Percentiles rank a stretch among this genome's conserved stretches.
These are phyloP conservation scores for Rhipidocladum racemiflorum DNA, from an alignment of 176 grass and related monocot genomes.

Conservation along the genomic window DNA sequence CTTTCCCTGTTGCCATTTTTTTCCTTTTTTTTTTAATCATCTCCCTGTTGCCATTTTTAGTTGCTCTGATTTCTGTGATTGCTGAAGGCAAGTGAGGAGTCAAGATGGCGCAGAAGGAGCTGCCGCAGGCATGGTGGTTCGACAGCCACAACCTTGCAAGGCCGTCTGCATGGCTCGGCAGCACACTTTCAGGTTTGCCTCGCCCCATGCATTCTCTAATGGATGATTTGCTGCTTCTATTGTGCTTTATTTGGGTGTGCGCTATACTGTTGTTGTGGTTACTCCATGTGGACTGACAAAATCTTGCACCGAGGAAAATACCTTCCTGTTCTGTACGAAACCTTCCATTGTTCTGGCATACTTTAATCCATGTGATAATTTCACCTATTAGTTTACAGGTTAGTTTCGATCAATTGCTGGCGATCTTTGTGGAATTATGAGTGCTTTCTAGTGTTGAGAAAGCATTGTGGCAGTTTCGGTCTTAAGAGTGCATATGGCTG, in stretches of 20 bases:
- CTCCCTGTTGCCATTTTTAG: not conserved
- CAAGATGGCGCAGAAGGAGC: slow-evolving; percentile 52
- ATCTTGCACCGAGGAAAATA: not conserved
- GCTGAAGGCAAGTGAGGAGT: slow-evolving; percentile 22
- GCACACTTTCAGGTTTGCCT: slow-evolving; percentile 59
- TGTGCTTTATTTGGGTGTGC: not conserved
- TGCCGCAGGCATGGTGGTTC: slow-evolving; percentile 78
- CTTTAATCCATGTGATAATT: not conserved
- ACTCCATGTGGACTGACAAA: not conserved
- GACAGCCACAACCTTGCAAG: slow-evolving; percentile 51
- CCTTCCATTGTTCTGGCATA: not conserved
- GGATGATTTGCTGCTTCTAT: not conserved
- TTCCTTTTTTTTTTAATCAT: not conserved
- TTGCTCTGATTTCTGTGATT: not conserved
- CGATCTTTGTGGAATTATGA: not conserved
- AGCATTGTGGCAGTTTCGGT: not conserved
- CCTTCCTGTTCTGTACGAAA: not conserved
- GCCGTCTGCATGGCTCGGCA: slow-evolving; percentile 55
- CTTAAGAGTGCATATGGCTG: not conserved
- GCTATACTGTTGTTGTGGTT: not conserved
- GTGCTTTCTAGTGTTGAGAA: not conserved
- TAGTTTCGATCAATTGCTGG: not conserved
- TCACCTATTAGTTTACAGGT: not conserved
- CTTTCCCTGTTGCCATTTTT: not conserved
- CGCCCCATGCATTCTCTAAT: not conserved